Evolutionary conservation across 2,329 filamentous ascomycete species (phyloP).

Genomic region (Pseudogymnoascus sp.): DNA sequence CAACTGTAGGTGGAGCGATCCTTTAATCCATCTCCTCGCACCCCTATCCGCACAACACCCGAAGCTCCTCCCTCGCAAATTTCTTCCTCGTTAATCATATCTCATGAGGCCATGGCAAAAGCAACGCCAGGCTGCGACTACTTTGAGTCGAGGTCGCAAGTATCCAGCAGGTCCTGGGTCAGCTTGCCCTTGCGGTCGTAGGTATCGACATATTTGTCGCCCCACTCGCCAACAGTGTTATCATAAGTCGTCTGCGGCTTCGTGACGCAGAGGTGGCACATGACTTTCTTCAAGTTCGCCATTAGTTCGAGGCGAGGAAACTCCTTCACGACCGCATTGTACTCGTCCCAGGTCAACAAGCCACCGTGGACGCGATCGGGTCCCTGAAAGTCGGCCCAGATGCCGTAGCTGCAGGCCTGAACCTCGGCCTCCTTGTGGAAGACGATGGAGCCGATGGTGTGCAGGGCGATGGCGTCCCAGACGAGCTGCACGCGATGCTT

Average conservation of each 20-base stretch:
- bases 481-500: constrained; percentile 37
- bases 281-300: constrained; percentile 26
- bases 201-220: constrained; percentile 31
- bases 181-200: constrained; percentile 30
- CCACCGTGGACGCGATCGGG: constrained; percentile 21
- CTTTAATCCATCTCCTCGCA: too few relatives aligned
- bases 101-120: neutral
- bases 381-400: constrained; percentile 35
- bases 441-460: constrained; percentile 33
- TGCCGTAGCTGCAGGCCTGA: constrained; percentile 28
- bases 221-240: constrained; percentile 31
- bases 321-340: constrained; percentile 26
- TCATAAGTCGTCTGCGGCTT: constrained; percentile 32
- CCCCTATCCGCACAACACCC: too few relatives aligned
- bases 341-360: constrained; percentile 28
- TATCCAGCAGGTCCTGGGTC: constrained; percentile 23
- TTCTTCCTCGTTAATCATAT: neutral
- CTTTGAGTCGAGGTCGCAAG: constrained; percentile 15
- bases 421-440: constrained; percentile 39
- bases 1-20: too few relatives aligned
- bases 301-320: constrained; percentile 31
- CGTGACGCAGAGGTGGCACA: constrained; percentile 31
- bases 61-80: too few relatives aligned
- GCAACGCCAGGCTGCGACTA: neutral
- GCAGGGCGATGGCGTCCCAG: constrained; percentile 44